These are phyloP conservation scores for Anisogramma anomala DNA, from an alignment of 2,329 filamentous ascomycete genomes.

Conservation along the genomic window DNA sequence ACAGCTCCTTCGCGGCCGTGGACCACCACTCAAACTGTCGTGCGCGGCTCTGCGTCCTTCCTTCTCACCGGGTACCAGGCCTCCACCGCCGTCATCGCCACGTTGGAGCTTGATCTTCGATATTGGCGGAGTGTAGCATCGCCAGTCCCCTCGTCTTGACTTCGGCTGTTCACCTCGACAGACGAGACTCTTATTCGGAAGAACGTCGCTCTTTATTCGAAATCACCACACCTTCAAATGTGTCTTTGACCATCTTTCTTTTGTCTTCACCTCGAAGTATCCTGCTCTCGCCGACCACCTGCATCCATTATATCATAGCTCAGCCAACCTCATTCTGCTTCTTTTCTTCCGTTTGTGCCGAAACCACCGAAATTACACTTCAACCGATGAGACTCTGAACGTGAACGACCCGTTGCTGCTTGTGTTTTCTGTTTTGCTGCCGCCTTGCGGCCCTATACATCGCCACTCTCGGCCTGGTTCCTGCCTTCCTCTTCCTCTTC, in stretches of 20 bases:
- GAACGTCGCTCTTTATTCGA: conserved; percentile 13
- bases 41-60: background rate
- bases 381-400: conserved; percentile 35
- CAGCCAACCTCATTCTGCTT: conserved; percentile 15
- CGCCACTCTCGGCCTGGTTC: conserved; percentile 12
- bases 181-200: background rate
- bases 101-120: conserved; percentile 9
- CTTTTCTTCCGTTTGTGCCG: conserved; percentile 26
- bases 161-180: background rate
- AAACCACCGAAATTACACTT: conserved; percentile 24
- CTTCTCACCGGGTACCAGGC: background rate
- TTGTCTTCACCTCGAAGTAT: conserved; percentile 16
- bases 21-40: conserved; percentile 10
- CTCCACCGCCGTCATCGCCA: conserved; percentile 2
- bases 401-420: conserved; percentile 30
- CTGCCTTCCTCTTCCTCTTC: conserved; percentile 10
- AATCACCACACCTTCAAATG: conserved; percentile 12
- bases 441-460: conserved; percentile 14
- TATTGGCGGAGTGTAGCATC: conserved; percentile 5
- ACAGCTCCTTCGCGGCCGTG: conserved; percentile 9
- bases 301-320: conserved; percentile 17
- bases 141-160: conserved; percentile 5
- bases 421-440: conserved; percentile 15
- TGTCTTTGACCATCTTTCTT: conserved; percentile 22
- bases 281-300: conserved; percentile 21